phyloP scores from a whole-genome alignment of 495 filamentous ascomycete species.

The Sporormia fimetaria region DNA sequence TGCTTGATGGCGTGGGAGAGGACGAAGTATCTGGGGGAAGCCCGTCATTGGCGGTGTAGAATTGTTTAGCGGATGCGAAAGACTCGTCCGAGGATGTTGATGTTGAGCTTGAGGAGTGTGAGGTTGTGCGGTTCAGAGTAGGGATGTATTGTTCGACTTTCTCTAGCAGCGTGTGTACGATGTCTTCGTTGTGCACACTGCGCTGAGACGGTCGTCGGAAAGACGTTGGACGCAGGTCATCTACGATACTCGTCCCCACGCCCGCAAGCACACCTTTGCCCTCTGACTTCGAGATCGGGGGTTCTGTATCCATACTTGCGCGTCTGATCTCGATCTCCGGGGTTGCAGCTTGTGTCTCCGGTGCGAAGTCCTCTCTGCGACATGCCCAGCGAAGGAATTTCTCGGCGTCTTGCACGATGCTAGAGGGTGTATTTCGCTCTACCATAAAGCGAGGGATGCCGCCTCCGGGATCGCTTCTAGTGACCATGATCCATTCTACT shows the following conservation, averaged over 20 bases:
- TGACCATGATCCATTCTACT: slow-evolving; percentile 95
- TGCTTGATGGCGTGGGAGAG: slow-evolving; percentile 1
- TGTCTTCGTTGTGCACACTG: neutral
- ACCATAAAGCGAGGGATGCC: slow-evolving; percentile 91
- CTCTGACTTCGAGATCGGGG: slow-evolving; percentile 13
- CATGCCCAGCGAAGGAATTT: slow-evolving; percentile 83
- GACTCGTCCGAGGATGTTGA: slow-evolving; percentile 23
- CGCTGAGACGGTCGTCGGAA: slow-evolving; percentile 8
- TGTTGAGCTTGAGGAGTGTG: slow-evolving; percentile 8
- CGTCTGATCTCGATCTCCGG: slow-evolving; percentile 13
- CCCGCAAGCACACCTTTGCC: slow-evolving; percentile 24
- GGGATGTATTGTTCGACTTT: slow-evolving; percentile 10
- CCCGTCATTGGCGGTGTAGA: slow-evolving; percentile 20
- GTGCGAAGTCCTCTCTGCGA: slow-evolving; percentile 38
- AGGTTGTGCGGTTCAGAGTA: slow-evolving; percentile 10
- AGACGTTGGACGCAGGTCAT: slow-evolving; percentile 5
- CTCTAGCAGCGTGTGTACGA: slow-evolving; percentile 10
- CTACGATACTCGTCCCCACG: slow-evolving; percentile 20
- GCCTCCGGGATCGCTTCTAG: slow-evolving; percentile 85
- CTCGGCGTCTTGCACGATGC: slow-evolving; percentile 68
- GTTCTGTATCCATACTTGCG: slow-evolving; percentile 12
- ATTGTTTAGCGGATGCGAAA: slow-evolving; percentile 32
- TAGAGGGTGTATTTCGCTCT: slow-evolving; percentile 75
- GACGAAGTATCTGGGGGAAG: neutral
- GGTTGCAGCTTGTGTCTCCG: slow-evolving; percentile 31